Evolutionary conservation across 768 basidiomycete species (phyloP).

Genomic region (Lentinula detonsa): DNA sequence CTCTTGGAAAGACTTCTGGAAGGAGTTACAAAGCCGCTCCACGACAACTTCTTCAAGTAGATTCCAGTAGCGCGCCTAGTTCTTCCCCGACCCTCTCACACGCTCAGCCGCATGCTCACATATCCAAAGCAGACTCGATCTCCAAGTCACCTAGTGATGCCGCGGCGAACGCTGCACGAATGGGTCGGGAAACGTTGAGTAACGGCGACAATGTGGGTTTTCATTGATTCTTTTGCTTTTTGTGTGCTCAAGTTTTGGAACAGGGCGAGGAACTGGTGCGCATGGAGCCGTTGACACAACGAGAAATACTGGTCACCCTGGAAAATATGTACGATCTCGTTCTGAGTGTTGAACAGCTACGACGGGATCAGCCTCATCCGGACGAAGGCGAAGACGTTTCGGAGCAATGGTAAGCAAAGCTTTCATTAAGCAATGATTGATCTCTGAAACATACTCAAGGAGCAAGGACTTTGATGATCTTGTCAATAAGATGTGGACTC

Average conservation of each 20-base stretch:
- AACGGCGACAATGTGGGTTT: conserved; percentile 46
- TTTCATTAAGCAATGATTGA: not conserved
- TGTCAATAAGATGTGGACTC: conserved; percentile 73
- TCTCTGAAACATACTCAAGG: conserved; percentile 30
- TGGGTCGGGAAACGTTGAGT: conserved; percentile 69
- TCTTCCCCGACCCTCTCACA: conserved; percentile 39
- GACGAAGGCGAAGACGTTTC: conserved; percentile 47
- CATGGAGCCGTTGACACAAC: conserved; percentile 70
- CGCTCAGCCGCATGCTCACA: conserved; percentile 38
- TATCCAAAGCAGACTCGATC: conserved; percentile 45
- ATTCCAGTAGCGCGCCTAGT: conserved; percentile 32
- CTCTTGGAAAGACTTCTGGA: conserved; percentile 90
- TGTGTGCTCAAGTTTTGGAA: conserved; percentile 1
- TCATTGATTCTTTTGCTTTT: not conserved
- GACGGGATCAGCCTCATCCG: conserved; percentile 66
- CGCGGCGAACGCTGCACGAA: conserved; percentile 67
- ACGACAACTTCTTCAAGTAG: conserved; percentile 89
- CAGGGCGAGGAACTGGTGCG: conserved; percentile 60
- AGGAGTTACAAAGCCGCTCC: conserved; percentile 96
- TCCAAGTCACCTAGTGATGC: conserved; percentile 44
- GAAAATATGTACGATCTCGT: conserved; percentile 85
- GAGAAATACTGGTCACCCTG: conserved; percentile 71
- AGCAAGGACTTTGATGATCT: conserved; percentile 47
- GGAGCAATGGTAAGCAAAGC: conserved; percentile 37
- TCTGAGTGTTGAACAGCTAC: conserved; percentile 78